Conservation (phyloP, 352 stramenopile genomes). For the Peronospora farinosa region DNA sequence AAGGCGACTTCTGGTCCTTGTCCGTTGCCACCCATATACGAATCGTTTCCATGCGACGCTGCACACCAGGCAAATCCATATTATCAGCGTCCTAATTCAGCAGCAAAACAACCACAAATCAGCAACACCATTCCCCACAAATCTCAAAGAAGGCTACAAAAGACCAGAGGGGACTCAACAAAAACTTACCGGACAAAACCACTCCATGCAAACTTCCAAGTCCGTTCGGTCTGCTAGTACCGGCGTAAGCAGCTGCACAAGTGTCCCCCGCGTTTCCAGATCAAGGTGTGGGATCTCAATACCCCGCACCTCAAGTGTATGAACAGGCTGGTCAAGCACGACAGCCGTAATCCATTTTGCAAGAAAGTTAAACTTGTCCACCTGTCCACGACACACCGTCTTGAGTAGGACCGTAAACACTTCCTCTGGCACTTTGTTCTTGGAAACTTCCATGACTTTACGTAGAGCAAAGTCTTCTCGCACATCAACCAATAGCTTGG, state of each 20-base stretch:
- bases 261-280: constrained; percentile 52
- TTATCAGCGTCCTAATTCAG: constrained; percentile 52
- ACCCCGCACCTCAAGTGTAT: constrained; percentile 64
- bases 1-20: constrained; percentile 83
- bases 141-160: neutral
- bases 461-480: constrained; percentile 78
- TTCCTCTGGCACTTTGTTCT: constrained; percentile 73
- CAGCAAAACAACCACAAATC: constrained; percentile 6
- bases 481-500: constrained; percentile 62
- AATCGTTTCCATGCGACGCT: constrained; percentile 69
- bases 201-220: constrained; percentile 84
- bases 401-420: constrained; percentile 80
- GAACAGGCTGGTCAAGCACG: constrained; percentile 60
- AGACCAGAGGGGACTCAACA: neutral
- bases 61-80: constrained; percentile 44
- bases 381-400: constrained; percentile 75
- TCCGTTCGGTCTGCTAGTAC: constrained; percentile 76
- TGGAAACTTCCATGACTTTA: constrained; percentile 66
- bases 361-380: constrained; percentile 87
- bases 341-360: constrained; percentile 81
- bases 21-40: constrained; percentile 84
- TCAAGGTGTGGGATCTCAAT: constrained; percentile 84
- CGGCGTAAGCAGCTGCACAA: constrained; percentile 75
- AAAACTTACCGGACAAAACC: constrained; percentile 67
- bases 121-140: constrained; percentile 12